Percentiles rank a stretch among this genome's conserved stretches.
These are phyloP conservation scores for Ligustrum vulgare DNA, from an alignment of 257 asterid species.

Conservation along the genomic window DNA sequence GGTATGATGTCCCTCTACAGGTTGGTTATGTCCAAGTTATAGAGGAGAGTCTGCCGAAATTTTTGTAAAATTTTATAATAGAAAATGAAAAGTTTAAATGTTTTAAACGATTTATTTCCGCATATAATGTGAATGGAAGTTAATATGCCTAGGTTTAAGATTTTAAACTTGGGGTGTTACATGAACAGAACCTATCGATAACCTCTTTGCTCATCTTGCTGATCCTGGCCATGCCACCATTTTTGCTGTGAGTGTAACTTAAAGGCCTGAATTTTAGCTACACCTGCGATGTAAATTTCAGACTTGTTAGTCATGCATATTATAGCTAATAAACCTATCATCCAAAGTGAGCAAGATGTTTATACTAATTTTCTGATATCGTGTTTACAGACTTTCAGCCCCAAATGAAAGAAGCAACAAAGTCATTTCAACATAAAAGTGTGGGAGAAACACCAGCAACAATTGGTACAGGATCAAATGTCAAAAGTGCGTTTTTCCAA, in stretches of 20 bases:
- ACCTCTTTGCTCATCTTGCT: constrained; percentile 95
- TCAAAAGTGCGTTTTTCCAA: constrained; percentile 33
- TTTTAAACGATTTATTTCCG: too few relatives aligned
- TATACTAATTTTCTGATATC: background rate
- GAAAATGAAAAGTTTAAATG: too few relatives aligned
- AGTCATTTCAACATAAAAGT: constrained; percentile 8
- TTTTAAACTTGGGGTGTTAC: too few relatives aligned
- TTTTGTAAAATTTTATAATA: too few relatives aligned
- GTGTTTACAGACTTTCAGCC: constrained; percentile 75
- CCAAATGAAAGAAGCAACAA: constrained; percentile 53
- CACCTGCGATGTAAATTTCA: background rate
- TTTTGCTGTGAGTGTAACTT: constrained; percentile 72
- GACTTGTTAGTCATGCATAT: background rate
- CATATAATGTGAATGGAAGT: too few relatives aligned
- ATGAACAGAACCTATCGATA: constrained; percentile 95
- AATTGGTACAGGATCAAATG: constrained; percentile 17
- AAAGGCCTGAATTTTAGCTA: background rate
- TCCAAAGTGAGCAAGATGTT: background rate
- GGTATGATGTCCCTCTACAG: too few relatives aligned
- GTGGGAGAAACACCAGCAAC: constrained; percentile 36
- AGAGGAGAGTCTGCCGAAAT: too few relatives aligned
- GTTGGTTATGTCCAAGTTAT: too few relatives aligned
- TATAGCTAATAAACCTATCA: background rate
- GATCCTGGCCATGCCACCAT: constrained; percentile 96
- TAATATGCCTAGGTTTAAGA: too few relatives aligned